A percentile compares a stretch with the other conserved stretches of the same genome.
Evolutionary conservation across 495 filamentous ascomycete genomes (phyloP).

Genomic region (Talaromyces thailandensis): DNA sequence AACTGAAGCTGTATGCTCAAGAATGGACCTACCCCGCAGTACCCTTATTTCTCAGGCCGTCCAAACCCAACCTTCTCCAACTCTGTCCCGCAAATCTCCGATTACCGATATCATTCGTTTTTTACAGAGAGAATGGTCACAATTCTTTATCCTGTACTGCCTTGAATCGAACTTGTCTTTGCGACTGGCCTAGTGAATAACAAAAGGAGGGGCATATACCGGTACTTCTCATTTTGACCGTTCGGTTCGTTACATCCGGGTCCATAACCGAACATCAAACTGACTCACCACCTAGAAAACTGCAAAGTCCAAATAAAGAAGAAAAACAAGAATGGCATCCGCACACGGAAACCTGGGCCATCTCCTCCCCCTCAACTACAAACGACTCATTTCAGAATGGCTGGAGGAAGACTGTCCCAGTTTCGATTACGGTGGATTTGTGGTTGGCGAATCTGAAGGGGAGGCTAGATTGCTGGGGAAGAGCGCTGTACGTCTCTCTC

Average conservation of each 20-base stretch:
- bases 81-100: slow-evolving; percentile 1
- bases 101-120: not conserved
- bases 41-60: not conserved
- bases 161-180: not conserved
- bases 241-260: not conserved
- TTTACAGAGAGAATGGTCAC: not conserved
- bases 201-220: not conserved
- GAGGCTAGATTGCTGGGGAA: slow-evolving; percentile 87
- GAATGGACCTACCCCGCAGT: not conserved
- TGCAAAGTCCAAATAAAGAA: not conserved
- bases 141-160: not conserved
- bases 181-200: not conserved
- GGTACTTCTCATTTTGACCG: not conserved
- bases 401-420: slow-evolving; percentile 91
- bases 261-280: not conserved
- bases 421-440: slow-evolving; percentile 95
- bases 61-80: not conserved
- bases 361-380: slow-evolving; percentile 78
- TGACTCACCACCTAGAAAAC: not conserved
- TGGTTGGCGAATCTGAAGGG: slow-evolving; percentile 71
- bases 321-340: slow-evolving; percentile 38
- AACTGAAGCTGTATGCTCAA: too few relatives aligned
- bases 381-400: slow-evolving; percentile 71
- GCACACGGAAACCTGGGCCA: slow-evolving; percentile 67
- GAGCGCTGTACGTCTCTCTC: slow-evolving; percentile 40